A percentile compares a stretch with the other conserved stretches of the same genome.
These are phyloP conservation scores for Ogataea trehaloabstinens DNA, from an alignment of 805 yeast species.

Conservation along the genomic window DNA sequence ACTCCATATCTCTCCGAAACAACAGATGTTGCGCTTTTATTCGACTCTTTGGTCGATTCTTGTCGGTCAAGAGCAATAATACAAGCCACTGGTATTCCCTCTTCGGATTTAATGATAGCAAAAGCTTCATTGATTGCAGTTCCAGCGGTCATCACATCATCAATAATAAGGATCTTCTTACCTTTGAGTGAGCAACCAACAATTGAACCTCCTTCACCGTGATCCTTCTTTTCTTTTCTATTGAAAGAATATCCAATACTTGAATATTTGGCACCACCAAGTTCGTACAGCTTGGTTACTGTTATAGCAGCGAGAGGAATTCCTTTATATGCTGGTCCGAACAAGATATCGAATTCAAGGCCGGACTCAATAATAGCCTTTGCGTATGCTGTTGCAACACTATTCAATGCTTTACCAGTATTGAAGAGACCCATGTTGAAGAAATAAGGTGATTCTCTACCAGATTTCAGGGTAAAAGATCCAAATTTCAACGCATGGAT, in stretches of 20 bases:
- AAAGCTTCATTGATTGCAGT: constrained; percentile 96
- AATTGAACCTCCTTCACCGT: constrained; percentile 95
- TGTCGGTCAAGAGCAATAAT: constrained; percentile 94
- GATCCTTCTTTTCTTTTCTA: constrained; percentile 95
- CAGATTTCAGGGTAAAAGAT: constrained; percentile 83
- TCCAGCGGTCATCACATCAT: constrained; percentile 98
- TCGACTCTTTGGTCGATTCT: constrained; percentile 73
- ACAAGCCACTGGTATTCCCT: constrained; percentile 77
- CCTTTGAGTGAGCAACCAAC: constrained; percentile 79
- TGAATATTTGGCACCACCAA: constrained; percentile 76
- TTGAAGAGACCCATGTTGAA: constrained; percentile 90
- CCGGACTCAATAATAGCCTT: constrained; percentile 79
- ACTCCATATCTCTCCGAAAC: constrained; percentile 70
- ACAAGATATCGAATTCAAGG: constrained; percentile 81
- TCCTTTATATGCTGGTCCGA: constrained; percentile 98
- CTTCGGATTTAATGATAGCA: constrained; percentile 63
- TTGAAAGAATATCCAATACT: constrained; percentile 87
- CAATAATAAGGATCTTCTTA: constrained; percentile 80
- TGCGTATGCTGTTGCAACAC: constrained; percentile 86
- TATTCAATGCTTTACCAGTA: constrained; percentile 75
- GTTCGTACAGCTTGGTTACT: constrained; percentile 86
- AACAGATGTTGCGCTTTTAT: constrained; percentile 75
- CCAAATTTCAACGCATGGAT: constrained; percentile 86
- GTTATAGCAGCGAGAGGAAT: constrained; percentile 93
- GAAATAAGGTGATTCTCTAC: constrained; percentile 93